A percentile compares a stretch with the other conserved stretches of the same genome.
Conservation (phyloP, 345 rosid genomes). For the Lepidium didymum region DNA sequence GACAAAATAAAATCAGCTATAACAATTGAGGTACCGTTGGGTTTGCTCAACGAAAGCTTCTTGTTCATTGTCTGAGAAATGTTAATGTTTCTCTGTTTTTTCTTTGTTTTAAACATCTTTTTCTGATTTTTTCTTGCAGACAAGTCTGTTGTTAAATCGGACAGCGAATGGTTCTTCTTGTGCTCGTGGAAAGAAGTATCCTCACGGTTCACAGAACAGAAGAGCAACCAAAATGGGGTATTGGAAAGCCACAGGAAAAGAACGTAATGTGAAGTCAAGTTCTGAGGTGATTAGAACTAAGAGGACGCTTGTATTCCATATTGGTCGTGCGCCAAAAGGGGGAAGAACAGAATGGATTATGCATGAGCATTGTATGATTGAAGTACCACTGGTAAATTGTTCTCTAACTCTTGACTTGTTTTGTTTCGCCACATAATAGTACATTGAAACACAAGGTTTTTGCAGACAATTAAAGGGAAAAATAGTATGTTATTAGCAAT, state of each 20-base stretch:
- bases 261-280: slow-evolving; percentile 67
- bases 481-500: not conserved
- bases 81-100: not conserved
- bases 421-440: not conserved
- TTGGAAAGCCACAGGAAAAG: slow-evolving; percentile 97
- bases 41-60: slow-evolving; percentile 1
- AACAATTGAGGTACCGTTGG: not conserved
- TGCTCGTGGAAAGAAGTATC: slow-evolving; percentile 84
- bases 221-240: slow-evolving; percentile 80
- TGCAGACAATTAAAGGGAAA: not conserved
- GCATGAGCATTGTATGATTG: slow-evolving; percentile 74
- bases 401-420: not conserved
- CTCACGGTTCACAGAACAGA: slow-evolving; percentile 75
- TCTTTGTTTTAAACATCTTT: not conserved
- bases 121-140: slow-evolving; percentile 23
- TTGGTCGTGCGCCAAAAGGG: slow-evolving; percentile 85
- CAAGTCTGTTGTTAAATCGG: slow-evolving; percentile 56
- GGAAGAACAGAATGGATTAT: slow-evolving; percentile 87
- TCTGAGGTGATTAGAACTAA: slow-evolving; percentile 63
- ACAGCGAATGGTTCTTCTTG: slow-evolving; percentile 86
- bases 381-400: slow-evolving; percentile 45
- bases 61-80: not conserved
- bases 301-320: slow-evolving; percentile 85
- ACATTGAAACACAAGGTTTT: not conserved
- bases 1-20: too few species aligned